phyloP scores from a whole-genome alignment of 371 early-diverging fungal genomes.

The Dentiscutata heterogama region DNA sequence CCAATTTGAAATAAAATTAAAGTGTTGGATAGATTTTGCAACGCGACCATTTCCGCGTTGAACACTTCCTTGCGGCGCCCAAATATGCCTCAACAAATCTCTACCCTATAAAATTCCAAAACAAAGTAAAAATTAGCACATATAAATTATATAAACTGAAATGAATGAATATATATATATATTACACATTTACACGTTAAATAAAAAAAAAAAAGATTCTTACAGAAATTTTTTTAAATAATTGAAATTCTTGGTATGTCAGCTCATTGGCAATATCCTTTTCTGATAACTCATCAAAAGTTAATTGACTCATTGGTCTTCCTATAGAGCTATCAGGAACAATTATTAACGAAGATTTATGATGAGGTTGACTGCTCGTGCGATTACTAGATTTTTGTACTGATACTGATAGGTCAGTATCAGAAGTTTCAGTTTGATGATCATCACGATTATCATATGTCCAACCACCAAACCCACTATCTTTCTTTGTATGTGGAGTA shows the following conservation, averaged over 20 bases:
- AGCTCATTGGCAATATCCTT: constrained; percentile 8
- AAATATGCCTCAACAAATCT: constrained; percentile 30
- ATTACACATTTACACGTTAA: too few species aligned
- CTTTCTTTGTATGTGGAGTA: not conserved
- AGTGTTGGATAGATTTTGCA: constrained; percentile 30
- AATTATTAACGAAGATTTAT: constrained; percentile 24
- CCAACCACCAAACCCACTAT: constrained; percentile 14
- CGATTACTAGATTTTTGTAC: not conserved
- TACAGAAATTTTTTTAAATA: constrained; percentile 21
- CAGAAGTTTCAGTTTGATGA: not conserved
- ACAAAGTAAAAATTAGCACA: not conserved
- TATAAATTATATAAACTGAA: too few species aligned
- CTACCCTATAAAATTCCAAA: not conserved
- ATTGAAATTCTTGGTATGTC: constrained; percentile 24
- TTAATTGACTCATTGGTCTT: constrained; percentile 13
- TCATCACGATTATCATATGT: not conserved
- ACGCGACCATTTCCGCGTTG: constrained; percentile 4
- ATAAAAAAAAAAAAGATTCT: not conserved
- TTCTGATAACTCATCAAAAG: constrained; percentile 32
- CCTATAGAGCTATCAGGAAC: not conserved
- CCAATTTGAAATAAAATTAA: constrained; percentile 36
- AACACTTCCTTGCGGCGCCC: constrained; percentile 4
- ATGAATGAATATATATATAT: too few species aligned
- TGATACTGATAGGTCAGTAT: not conserved
- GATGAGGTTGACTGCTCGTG: not conserved